Percentiles rank a stretch among this genome's conserved stretches.
These are phyloP conservation scores for Colletotrichum cereale DNA, from an alignment of 2,329 filamentous ascomycete genomes.

Conservation along the genomic window DNA sequence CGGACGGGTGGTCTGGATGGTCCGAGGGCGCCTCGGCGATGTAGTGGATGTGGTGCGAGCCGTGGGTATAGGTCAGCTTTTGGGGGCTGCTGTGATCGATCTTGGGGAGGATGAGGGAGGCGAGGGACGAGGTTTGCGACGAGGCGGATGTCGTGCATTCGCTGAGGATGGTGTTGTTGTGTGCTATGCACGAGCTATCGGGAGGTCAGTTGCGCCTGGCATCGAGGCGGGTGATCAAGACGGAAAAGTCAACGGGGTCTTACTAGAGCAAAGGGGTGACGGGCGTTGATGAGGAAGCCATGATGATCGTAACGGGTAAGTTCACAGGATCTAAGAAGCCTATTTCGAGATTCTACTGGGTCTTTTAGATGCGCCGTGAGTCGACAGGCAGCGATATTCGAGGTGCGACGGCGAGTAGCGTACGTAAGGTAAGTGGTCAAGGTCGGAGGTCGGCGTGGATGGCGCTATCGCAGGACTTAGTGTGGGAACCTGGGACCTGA, in stretches of 20 bases:
- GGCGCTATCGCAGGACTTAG: slow-evolving; percentile 35
- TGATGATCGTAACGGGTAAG: slow-evolving; percentile 50
- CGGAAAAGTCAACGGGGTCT: slow-evolving; percentile 47
- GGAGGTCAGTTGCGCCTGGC: slow-evolving; percentile 35
- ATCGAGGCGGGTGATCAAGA: neutral
- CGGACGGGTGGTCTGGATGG: slow-evolving; percentile 68
- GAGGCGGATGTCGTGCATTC: slow-evolving; percentile 92
- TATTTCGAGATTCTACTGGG: slow-evolving; percentile 19
- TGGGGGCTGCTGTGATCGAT: slow-evolving; percentile 84
- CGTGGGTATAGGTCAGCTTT: slow-evolving; percentile 95
- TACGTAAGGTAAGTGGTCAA: slow-evolving; percentile 10
- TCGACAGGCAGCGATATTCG: slow-evolving; percentile 17
- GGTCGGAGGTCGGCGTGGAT: slow-evolving; percentile 8
- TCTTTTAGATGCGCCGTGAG: neutral
- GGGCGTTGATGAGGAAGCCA: slow-evolving; percentile 79
- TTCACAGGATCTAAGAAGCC: slow-evolving; percentile 11
- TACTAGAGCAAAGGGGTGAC: slow-evolving; percentile 81
- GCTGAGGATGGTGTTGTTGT: slow-evolving; percentile 91
- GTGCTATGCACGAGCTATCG: slow-evolving; percentile 88
- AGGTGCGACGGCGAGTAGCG: slow-evolving; percentile 20
- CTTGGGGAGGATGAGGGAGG: slow-evolving; percentile 94
- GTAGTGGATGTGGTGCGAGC: slow-evolving; percentile 94
- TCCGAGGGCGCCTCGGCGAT: slow-evolving; percentile 84
- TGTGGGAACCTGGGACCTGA: slow-evolving; percentile 11
- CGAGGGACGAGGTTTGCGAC: slow-evolving; percentile 86